Base-by-base conservation (phyloP, 257 asterid species). In the Gentiana macrophylla region DNA sequence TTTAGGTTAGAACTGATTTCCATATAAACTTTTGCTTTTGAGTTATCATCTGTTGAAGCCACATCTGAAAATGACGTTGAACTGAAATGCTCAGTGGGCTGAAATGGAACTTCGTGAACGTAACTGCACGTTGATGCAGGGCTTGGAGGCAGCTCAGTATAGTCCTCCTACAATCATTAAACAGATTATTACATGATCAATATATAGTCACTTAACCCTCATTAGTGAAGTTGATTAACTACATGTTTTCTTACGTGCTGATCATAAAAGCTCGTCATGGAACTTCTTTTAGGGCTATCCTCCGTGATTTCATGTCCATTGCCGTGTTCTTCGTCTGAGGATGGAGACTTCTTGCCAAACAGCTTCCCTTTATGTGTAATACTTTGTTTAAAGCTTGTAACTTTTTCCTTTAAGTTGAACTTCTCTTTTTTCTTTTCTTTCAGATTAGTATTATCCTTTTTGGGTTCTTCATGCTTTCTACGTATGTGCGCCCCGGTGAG, bases 61-160 rank as follows among this genome's bases (percentile, higher is more conserved):
- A 81, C 79, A 61, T 85, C 87, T 50, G 84, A 71, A 4, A 82
- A 73, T 59, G 89, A 71, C 59, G 77, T 72, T 62, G 94, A 85
- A 74, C 94, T 92, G 13, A 52, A 74, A 73, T 65, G 76, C 56
- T 79, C 97, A 24, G 77, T 64, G 55, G 82, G 76, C 79, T 86
- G 78, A 86, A 94, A 92, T 68, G 55, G 59, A 32, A 83, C 94
- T 37, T 88, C 97, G 49, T 76, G 82, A 72, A 75, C 52, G 58
- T 84, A 87, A 70, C 97, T 92, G 74, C 94, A 86, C 37, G 84
- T 85, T 35, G 99, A 88, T 65, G 97, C 99, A 33, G 99, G 99
- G 79, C 99, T 92, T 50, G 99, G 97, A 63, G 99, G 99, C 60
- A 92, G 97, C 82, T 92, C 97, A 4, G 99, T 88, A 50, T 76